A percentile compares a stretch with the other conserved stretches of the same genome.
Conservation (phyloP, 2,329 filamentous ascomycete genomes). For the Aspergillus calidoustus region DNA sequence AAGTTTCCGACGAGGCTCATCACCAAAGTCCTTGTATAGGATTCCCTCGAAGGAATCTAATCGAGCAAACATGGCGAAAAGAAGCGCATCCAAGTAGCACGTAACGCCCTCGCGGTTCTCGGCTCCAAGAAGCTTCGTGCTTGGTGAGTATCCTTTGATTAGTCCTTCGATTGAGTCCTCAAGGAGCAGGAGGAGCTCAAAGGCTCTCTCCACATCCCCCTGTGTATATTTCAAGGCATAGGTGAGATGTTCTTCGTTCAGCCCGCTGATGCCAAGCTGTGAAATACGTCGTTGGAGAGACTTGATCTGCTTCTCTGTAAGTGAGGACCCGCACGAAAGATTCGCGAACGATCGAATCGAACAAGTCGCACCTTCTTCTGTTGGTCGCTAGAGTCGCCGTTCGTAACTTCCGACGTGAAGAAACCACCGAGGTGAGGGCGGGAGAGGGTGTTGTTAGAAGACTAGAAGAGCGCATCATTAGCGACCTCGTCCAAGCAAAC, state of each 20-base stretch:
- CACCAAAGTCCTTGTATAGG: slow-evolving; percentile 76
- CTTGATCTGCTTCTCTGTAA: slow-evolving; percentile 51
- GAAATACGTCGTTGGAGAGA: slow-evolving; percentile 58
- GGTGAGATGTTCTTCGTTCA: slow-evolving; percentile 66
- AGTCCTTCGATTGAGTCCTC: slow-evolving; percentile 81
- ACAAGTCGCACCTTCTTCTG: slow-evolving; percentile 40
- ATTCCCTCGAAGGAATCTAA: slow-evolving; percentile 92
- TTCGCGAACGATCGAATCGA: neutral
- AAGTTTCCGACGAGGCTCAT: slow-evolving; percentile 73
- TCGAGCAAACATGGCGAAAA: slow-evolving; percentile 95
- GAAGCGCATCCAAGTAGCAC: slow-evolving; percentile 89
- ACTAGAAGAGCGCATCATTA: slow-evolving; percentile 21
- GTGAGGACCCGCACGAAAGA: neutral
- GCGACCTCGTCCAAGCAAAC: neutral
- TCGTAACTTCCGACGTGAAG: slow-evolving; percentile 33
- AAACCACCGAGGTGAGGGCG: slow-evolving; percentile 36
- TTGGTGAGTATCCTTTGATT: slow-evolving; percentile 74
- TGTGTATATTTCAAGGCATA: slow-evolving; percentile 68
- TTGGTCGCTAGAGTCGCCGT: slow-evolving; percentile 33
- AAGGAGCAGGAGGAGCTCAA: slow-evolving; percentile 76
- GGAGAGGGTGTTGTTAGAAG: slow-evolving; percentile 29
- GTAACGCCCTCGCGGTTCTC: slow-evolving; percentile 85
- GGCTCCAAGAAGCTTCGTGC: slow-evolving; percentile 76
- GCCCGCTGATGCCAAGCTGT: slow-evolving; percentile 56
- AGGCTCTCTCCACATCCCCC: slow-evolving; percentile 73